Evolutionary conservation across 148 eudicot species (phyloP).

Genomic region (Fagopyrum homotropicum): DNA sequence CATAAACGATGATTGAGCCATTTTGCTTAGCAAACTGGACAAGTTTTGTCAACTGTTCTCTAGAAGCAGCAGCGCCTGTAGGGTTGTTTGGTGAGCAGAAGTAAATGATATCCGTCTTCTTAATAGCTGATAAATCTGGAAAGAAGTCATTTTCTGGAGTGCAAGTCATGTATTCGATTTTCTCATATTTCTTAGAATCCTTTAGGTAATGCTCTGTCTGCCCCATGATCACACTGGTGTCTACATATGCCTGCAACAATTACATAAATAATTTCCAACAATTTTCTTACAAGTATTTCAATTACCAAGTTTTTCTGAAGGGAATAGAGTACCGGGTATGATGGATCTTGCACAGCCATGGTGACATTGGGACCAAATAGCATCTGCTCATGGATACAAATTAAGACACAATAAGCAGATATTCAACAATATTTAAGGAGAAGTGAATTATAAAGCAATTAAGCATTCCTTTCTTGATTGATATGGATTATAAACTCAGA

Average conservation of each 20-base stretch:
- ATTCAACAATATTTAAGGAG: neutral
- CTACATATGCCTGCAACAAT: conserved; percentile 70
- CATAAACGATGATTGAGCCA: conserved; percentile 86
- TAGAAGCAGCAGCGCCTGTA: conserved; percentile 88
- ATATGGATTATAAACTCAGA: no score
- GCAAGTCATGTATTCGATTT: conserved; percentile 91
- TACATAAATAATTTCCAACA: neutral
- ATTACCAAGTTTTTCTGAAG: conserved; percentile 4
- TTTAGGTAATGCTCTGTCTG: conserved; percentile 68
- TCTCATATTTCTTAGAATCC: conserved; percentile 58
- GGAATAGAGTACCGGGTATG: conserved; percentile 58
- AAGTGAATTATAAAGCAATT: neutral
- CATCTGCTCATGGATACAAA: conserved; percentile 35
- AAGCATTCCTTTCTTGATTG: neutral
- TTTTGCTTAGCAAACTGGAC: conserved; percentile 84
- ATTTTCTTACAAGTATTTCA: neutral
- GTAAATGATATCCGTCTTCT: conserved; percentile 75
- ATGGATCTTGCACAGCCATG: conserved; percentile 88
- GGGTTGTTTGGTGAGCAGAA: conserved; percentile 98
- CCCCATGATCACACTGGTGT: conserved; percentile 88
- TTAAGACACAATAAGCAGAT: neutral
- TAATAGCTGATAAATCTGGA: conserved; percentile 67
- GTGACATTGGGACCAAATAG: conserved; percentile 77
- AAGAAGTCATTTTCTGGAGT: conserved; percentile 89
- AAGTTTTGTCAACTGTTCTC: conserved; percentile 66